Conservation (phyloP, 352 stramenopile genomes). For the Phytophthora pinifolia region DNA sequence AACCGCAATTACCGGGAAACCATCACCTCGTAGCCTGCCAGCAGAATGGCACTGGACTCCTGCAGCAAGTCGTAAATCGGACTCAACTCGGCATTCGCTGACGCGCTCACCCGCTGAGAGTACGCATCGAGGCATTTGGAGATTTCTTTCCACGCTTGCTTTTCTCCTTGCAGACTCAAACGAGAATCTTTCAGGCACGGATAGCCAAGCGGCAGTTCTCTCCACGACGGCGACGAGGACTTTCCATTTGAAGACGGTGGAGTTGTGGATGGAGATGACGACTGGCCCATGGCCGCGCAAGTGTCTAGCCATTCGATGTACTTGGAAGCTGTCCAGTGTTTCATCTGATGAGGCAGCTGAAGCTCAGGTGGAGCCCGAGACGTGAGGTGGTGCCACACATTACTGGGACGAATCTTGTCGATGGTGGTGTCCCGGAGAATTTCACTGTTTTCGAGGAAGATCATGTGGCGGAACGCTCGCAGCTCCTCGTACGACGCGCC, state of each 20-base stretch:
- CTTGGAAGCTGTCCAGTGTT: slow-evolving; percentile 66
- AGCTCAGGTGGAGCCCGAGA: slow-evolving; percentile 65
- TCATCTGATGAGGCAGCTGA: slow-evolving; percentile 75
- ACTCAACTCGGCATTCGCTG: slow-evolving; percentile 43
- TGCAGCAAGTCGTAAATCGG: slow-evolving; percentile 75
- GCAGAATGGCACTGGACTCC: slow-evolving; percentile 72
- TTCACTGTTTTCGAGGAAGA: slow-evolving; percentile 68
- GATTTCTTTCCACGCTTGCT: slow-evolving; percentile 83
- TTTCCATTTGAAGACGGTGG: slow-evolving; percentile 25
- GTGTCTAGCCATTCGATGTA: slow-evolving; percentile 86
- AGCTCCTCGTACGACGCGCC: slow-evolving; percentile 74
- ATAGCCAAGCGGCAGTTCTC: slow-evolving; percentile 62
- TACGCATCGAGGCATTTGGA: slow-evolving; percentile 77
- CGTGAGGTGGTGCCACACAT: slow-evolving; percentile 87
- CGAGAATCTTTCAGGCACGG: slow-evolving; percentile 61
- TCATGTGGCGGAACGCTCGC: slow-evolving; percentile 78
- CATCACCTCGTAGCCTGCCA: slow-evolving; percentile 79
- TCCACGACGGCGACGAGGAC: slow-evolving; percentile 27
- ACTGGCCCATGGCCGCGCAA: slow-evolving; percentile 31
- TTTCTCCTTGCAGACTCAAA: slow-evolving; percentile 55
- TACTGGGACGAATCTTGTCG: slow-evolving; percentile 83
- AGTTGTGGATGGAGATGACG: slow-evolving; percentile 22
- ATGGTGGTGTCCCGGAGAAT: slow-evolving; percentile 71
- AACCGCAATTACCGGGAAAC: slow-evolving; percentile 31
- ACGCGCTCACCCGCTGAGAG: slow-evolving; percentile 67